A percentile compares a stretch with the other conserved stretches of the same genome.
phyloP scores from a whole-genome alignment of 169 alveolate genomes.

The Besnoitia besnoiti region DNA sequence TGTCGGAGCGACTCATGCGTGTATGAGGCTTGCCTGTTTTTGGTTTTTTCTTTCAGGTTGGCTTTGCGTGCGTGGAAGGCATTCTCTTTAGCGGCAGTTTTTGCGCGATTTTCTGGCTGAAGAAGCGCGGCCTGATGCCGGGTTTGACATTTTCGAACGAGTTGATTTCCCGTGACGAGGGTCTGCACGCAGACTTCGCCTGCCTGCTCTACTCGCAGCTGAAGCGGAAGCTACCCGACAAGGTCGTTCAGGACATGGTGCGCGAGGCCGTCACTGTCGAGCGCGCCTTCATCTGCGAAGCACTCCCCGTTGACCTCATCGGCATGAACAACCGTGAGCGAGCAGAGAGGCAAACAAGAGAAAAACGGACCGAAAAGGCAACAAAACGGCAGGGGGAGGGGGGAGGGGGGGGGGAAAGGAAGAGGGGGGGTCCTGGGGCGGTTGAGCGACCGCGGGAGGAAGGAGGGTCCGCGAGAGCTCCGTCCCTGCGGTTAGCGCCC shows the following conservation, averaged over 20 bases:
- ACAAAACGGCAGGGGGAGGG: too few species aligned
- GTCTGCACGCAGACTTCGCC: constrained; percentile 99
- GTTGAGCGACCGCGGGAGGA: too few species aligned
- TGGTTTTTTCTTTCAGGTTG: constrained; percentile 75
- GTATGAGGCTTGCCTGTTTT: too few species aligned
- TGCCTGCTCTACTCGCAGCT: constrained; percentile 94
- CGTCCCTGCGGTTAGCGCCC: too few species aligned
- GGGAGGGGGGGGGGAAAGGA: too few species aligned
- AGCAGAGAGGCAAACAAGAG: background rate
- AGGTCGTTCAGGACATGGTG: constrained; percentile 92
- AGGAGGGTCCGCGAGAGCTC: too few species aligned
- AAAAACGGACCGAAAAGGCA: background rate
- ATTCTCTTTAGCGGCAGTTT: constrained; percentile 97
- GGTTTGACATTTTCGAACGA: constrained; percentile 97
- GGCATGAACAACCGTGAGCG: constrained; percentile 95
- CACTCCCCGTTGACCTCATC: constrained; percentile 96
- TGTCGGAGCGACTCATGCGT: too few species aligned
- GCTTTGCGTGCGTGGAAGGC: constrained; percentile 97
- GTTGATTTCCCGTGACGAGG: constrained; percentile 98
- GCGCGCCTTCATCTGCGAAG: constrained; percentile 94
- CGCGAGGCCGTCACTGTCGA: constrained; percentile 97
- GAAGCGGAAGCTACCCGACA: constrained; percentile 86
- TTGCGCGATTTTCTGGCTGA: constrained; percentile 99
- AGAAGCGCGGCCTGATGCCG: constrained; percentile 96
- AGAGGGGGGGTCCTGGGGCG: too few species aligned